phyloP scores from a whole-genome alignment of 768 basidiomycete genomes.

The Lepiota brunneoincarnata region DNA sequence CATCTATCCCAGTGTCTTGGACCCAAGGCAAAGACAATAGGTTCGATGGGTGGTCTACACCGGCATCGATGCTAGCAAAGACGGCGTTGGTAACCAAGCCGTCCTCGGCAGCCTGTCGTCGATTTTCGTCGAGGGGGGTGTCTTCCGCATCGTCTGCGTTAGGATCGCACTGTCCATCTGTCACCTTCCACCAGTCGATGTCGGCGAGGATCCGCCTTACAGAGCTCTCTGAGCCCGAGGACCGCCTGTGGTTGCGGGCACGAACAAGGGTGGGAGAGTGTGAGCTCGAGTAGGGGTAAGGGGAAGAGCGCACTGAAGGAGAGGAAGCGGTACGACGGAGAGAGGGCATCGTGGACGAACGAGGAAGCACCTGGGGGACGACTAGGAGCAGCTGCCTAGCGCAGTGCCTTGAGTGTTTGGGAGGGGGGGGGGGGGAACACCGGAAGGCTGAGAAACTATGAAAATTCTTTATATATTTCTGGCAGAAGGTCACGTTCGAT shows the following conservation, averaged over 20 bases:
- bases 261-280: conserved; percentile 26
- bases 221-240: conserved; percentile 64
- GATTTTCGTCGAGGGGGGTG: conserved; percentile 33
- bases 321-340: conserved; percentile 77
- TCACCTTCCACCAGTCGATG: conserved; percentile 86
- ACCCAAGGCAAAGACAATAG: conserved; percentile 30
- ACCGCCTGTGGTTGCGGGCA: conserved; percentile 53
- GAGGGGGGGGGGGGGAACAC: conserved; percentile 30
- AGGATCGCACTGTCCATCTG: conserved; percentile 62
- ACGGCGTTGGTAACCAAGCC: conserved; percentile 25
- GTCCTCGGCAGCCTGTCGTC: conserved; percentile 22
- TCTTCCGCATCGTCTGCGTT: conserved; percentile 44
- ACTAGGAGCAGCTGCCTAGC: conserved; percentile 45
- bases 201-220: conserved; percentile 76
- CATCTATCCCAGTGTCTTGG: not conserved
- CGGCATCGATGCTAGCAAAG: conserved; percentile 33
- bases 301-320: conserved; percentile 65
- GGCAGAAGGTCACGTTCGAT: conserved; percentile 26
- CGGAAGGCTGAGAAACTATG: conserved; percentile 28
- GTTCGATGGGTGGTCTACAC: conserved; percentile 36
- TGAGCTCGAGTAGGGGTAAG: conserved; percentile 52
- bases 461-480: conserved; percentile 43
- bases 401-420: conserved; percentile 39
- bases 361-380: conserved; percentile 19
- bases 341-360: conserved; percentile 52